Evolutionary conservation across 1,284 basidiomycete species (phyloP), one percentile per base, ranked within the genome.

Genomic region (Mycosarcoma mackinlayi): DNA sequence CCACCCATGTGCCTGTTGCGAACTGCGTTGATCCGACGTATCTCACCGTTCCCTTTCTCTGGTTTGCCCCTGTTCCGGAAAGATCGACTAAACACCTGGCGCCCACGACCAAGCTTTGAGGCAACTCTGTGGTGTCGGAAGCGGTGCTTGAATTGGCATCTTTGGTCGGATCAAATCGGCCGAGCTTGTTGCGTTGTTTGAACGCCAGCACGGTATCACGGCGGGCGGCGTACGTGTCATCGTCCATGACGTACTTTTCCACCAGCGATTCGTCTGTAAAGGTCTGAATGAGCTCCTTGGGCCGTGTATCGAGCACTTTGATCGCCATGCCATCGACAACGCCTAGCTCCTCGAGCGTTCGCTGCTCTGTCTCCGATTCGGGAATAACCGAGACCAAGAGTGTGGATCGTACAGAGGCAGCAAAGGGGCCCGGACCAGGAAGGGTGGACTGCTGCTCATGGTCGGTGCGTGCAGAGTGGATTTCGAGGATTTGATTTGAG

Each of bases 191-290:
- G 2, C 87, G 86, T 83, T 94, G 90, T 78, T 98, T 94, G 85
- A 92, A 97, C 1, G 92, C 90, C 16, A 93, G 87, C 11, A 98
- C 92, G 13, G 92, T 92, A 80, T 97, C 95, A 33, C 45, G 18
- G 0, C 73, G 56, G 11, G 88, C 85, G 18, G 89, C 92, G 81
- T 98, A 98, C 52, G 91, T 92, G 23, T 88, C 88, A 11, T 90
- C 87, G 10, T 89, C 90, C 58, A 98, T 84, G 84, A 97, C 94
- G 76, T 94, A 98, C 83, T 97, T 97, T 34, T 96, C 89, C 1
- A 96, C 93, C 83, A 91, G 88, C 1, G 89, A 89, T 4, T 91
- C 87, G 82, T 97, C 94, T 4, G 89, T 88, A 60, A 91, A 88
- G 79, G 94, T 91, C 2, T 91, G 91, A 0, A 91, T 90, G 53